phyloP scores from a whole-genome alignment of 345 rosid species.

The Acer negundo region DNA sequence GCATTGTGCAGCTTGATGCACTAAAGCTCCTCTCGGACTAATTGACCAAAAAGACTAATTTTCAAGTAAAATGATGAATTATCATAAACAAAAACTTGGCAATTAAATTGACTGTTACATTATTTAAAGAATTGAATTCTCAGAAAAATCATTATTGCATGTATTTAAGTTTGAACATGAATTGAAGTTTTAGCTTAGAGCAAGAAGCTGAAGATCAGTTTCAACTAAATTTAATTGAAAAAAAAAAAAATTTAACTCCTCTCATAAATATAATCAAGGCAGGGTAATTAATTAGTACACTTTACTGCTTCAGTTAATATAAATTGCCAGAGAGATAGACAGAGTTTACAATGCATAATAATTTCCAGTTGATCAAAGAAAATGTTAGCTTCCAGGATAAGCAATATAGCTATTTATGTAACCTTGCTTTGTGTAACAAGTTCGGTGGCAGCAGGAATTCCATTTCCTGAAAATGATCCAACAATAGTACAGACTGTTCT shows the following conservation, averaged over 20 bases:
- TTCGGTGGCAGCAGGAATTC: neutral
- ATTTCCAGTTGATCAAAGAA: neutral
- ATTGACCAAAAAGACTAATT: too few species aligned
- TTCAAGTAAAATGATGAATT: too few species aligned
- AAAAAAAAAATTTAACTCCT: neutral
- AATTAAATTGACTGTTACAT: too few species aligned
- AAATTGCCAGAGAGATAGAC: neutral
- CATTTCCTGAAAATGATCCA: neutral
- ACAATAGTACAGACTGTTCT: too few species aligned
- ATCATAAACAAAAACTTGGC: too few species aligned
- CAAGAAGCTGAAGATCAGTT: too few species aligned
- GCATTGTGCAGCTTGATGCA: neutral
- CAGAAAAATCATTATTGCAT: neutral
- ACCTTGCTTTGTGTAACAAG: neutral
- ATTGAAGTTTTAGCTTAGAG: too few species aligned
- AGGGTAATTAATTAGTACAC: neutral
- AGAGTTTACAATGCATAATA: neutral
- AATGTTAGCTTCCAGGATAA: constrained; percentile 1
- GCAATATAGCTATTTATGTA: neutral
- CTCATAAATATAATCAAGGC: neutral
- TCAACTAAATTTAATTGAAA: neutral
- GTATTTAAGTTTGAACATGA: neutral
- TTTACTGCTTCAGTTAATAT: neutral
- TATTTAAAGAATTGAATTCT: too few species aligned
- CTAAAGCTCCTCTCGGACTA: neutral